These are phyloP conservation scores for Sporisorium iseilematis-ciliati DNA, from an alignment of 1,284 basidiomycete species.

Conservation along the genomic window DNA sequence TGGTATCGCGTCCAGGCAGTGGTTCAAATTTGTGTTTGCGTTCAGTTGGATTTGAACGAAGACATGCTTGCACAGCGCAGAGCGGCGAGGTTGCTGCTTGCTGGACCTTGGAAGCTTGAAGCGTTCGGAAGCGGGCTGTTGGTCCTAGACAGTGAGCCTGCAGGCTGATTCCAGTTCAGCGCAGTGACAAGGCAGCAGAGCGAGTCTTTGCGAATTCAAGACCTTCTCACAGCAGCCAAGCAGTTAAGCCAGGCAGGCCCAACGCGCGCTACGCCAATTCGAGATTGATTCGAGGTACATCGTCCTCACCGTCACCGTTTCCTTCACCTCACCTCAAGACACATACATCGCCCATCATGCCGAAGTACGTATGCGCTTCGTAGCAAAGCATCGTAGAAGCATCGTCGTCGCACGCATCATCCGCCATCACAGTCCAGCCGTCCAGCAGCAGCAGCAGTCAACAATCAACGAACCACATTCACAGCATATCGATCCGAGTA, in stretches of 20 bases:
- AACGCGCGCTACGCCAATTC: slow-evolving; percentile 6
- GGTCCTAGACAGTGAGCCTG: not conserved
- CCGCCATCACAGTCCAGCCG: not conserved
- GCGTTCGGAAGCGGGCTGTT: not conserved
- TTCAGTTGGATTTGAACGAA: not conserved
- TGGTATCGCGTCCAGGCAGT: not conserved
- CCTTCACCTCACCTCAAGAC: slow-evolving; percentile 44
- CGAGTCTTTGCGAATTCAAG: slow-evolving; percentile 6
- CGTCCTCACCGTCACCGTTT: slow-evolving; percentile 38
- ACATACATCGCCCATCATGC: slow-evolving; percentile 64
- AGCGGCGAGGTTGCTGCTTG: not conserved
- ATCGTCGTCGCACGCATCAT: slow-evolving; percentile 15
- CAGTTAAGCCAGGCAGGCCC: not conserved
- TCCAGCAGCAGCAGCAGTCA: slow-evolving; percentile 4
- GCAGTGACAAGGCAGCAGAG: slow-evolving; percentile 5
- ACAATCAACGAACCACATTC: not conserved
- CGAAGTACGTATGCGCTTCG: slow-evolving; percentile 56
- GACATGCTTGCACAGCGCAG: slow-evolving; percentile 4
- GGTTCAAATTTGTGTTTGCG: not conserved
- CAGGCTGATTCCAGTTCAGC: not conserved
- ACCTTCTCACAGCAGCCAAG: not conserved
- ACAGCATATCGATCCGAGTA: not conserved
- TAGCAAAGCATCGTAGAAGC: slow-evolving; percentile 5
- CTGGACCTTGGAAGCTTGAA: not conserved
- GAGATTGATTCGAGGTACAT: slow-evolving; percentile 23